A percentile compares a stretch with the other conserved stretches of the same genome.
Conservation (phyloP, 108 stramenopile species). For the Epithemia pelagica region DNA sequence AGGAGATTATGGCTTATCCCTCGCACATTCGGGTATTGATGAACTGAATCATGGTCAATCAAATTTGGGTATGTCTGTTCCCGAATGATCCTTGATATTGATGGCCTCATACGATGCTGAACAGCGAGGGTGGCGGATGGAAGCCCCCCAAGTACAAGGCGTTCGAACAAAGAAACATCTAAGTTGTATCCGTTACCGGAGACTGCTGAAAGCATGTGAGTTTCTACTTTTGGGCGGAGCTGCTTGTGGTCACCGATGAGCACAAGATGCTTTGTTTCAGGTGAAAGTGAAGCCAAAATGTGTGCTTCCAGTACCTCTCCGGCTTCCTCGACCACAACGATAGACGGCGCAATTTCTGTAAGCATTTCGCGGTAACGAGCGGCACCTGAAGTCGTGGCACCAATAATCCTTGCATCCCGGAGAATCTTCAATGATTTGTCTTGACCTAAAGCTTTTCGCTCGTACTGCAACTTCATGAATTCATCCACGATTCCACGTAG, state of each 20-base stretch:
- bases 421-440: conserved; percentile 29
- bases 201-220: conserved; percentile 42
- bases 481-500: conserved; percentile 7
- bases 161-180: conserved; percentile 51
- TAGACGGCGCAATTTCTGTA: conserved; percentile 19
- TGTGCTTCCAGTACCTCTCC: conserved; percentile 70
- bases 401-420: conserved; percentile 33
- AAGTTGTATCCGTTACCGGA: conserved; percentile 45
- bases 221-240: conserved; percentile 69
- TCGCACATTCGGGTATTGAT: conserved; percentile 18
- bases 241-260: conserved; percentile 83
- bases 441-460: conserved; percentile 18
- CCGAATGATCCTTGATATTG: conserved; percentile 32
- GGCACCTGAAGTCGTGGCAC: conserved; percentile 44
- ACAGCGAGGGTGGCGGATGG: conserved; percentile 27
- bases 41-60: conserved; percentile 31
- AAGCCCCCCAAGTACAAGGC: conserved; percentile 31
- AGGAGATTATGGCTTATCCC: conserved; percentile 27
- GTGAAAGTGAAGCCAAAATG: conserved; percentile 39
- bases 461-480: conserved; percentile 17
- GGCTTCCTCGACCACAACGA: conserved; percentile 64
- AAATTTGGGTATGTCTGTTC: conserved; percentile 38
- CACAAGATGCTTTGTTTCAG: conserved; percentile 65
- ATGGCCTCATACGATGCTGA: conserved; percentile 45
- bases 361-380: conserved; percentile 37